A percentile compares a stretch with the other conserved stretches of the same genome.
Conservation (phyloP, 1,139 yeast species). For the Geotrichum fermentans region DNA sequence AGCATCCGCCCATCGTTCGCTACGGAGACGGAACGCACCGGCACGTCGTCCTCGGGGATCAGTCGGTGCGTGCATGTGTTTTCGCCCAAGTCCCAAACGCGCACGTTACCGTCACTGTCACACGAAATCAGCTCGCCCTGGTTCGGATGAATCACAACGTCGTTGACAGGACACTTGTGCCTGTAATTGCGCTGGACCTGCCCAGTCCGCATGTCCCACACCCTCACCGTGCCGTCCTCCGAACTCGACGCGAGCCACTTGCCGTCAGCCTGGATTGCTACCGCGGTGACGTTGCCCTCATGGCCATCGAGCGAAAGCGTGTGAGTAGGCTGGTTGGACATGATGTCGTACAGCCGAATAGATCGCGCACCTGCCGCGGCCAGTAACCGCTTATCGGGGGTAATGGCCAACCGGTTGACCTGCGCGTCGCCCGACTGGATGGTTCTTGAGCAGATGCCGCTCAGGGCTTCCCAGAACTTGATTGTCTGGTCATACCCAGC, state of each 20-base stretch:
- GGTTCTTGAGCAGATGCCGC: conserved; percentile 94
- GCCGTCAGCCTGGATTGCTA: conserved; percentile 89
- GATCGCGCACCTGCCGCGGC: conserved; percentile 94
- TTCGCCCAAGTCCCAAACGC: conserved; percentile 96
- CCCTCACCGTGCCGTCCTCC: conserved; percentile 96
- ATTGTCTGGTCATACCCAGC: conserved; percentile 99
- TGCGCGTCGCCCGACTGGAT: conserved; percentile 94
- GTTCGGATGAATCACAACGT: conserved; percentile 95
- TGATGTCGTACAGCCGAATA: conserved; percentile 80
- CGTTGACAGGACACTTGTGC: conserved; percentile 89
- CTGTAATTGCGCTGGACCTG: conserved; percentile 86
- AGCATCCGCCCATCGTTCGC: conserved; percentile 95
- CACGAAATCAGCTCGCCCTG: conserved; percentile 94
- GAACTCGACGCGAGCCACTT: conserved; percentile 95
- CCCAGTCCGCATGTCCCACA: conserved; percentile 94
- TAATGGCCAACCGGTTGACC: conserved; percentile 86
- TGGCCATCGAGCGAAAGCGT: conserved; percentile 93
- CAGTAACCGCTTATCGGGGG: conserved; percentile 81
- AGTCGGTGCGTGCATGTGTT: conserved; percentile 91
- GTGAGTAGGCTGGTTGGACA: conserved; percentile 76
- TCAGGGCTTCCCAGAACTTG: conserved; percentile 96
- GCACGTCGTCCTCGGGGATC: conserved; percentile 82
- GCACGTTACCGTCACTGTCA: conserved; percentile 89
- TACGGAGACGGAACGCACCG: conserved; percentile 81
- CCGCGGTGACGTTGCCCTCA: conserved; percentile 81